Evolutionary conservation across 73 alveolate genomes (phyloP).

Genomic region (Tetrahymena malaccensis): DNA sequence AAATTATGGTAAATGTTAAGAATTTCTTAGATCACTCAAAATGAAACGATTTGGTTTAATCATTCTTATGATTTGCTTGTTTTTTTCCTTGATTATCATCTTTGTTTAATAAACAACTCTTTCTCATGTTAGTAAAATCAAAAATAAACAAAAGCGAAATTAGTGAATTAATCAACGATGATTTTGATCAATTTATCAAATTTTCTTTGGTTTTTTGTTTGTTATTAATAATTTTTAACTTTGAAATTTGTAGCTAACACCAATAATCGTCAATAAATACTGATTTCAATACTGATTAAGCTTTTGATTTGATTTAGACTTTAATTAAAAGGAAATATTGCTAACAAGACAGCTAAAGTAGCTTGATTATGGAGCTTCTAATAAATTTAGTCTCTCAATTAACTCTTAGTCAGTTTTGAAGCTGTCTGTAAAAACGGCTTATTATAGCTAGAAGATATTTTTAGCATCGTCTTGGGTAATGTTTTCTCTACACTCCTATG

Average conservation of each 20-base stretch:
- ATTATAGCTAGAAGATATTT: neutral
- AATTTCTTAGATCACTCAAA: neutral
- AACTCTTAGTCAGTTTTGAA: neutral
- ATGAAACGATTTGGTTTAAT: neutral
- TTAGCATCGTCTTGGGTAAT: neutral
- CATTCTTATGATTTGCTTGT: neutral
- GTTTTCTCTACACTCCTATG: neutral
- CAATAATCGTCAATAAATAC: neutral
- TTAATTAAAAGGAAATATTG: neutral
- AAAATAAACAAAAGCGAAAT: neutral
- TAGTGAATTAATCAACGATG: neutral
- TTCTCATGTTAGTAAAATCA: neutral
- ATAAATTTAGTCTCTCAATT: neutral
- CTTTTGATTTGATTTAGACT: neutral
- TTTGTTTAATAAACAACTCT: neutral
- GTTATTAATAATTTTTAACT: neutral
- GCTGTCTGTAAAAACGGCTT: neutral
- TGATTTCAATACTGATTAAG: neutral
- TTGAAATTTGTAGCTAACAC: neutral
- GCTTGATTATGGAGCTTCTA: neutral
- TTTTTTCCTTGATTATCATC: no score
- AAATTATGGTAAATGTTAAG: neutral
- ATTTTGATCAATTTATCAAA: neutral
- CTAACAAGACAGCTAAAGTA: neutral
- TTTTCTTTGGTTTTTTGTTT: neutral